Percentiles rank a stretch among this genome's conserved stretches.
These are phyloP conservation scores for Singerocomus inundabilis DNA, from an alignment of 1,284 basidiomycete species.

Conservation along the genomic window DNA sequence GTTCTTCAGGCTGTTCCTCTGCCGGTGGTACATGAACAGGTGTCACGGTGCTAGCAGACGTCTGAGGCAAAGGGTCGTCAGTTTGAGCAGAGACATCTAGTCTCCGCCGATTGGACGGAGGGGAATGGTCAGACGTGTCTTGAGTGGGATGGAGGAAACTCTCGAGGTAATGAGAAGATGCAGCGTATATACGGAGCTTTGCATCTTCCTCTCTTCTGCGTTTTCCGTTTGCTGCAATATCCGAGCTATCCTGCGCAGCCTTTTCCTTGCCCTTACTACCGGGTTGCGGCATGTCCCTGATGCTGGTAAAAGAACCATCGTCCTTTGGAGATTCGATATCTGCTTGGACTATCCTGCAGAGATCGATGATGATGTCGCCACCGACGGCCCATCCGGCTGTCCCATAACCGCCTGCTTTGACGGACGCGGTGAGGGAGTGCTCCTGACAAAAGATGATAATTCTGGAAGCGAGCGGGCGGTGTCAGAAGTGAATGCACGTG, in stretches of 20 bases:
- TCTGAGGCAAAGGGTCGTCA: constrained; percentile 4
- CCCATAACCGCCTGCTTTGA: constrained; percentile 86
- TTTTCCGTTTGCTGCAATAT: constrained; percentile 39
- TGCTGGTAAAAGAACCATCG: constrained; percentile 54
- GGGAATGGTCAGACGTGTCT: constrained; percentile 33
- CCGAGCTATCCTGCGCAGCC: constrained; percentile 13
- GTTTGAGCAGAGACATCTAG: constrained; percentile 28
- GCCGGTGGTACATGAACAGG: background rate
- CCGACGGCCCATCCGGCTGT: constrained; percentile 86
- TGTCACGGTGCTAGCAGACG: constrained; percentile 3
- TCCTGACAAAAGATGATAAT: constrained; percentile 68
- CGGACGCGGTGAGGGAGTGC: constrained; percentile 70
- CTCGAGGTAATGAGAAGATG: constrained; percentile 53
- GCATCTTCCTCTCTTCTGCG: constrained; percentile 55
- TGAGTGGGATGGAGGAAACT: constrained; percentile 46
- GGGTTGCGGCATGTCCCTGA: constrained; percentile 49
- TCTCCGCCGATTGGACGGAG: constrained; percentile 42
- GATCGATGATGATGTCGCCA: constrained; percentile 81
- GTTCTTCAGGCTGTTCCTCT: background rate
- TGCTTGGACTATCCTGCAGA: constrained; percentile 63
- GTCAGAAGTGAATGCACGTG: constrained; percentile 14
- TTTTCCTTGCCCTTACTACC: constrained; percentile 56
- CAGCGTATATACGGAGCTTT: constrained; percentile 50
- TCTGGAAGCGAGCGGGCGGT: constrained; percentile 37
- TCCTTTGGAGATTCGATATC: constrained; percentile 61